Evolutionary conservation across 257 asterid species (phyloP).

Genomic region (Jaltomata sinuosa): DNA sequence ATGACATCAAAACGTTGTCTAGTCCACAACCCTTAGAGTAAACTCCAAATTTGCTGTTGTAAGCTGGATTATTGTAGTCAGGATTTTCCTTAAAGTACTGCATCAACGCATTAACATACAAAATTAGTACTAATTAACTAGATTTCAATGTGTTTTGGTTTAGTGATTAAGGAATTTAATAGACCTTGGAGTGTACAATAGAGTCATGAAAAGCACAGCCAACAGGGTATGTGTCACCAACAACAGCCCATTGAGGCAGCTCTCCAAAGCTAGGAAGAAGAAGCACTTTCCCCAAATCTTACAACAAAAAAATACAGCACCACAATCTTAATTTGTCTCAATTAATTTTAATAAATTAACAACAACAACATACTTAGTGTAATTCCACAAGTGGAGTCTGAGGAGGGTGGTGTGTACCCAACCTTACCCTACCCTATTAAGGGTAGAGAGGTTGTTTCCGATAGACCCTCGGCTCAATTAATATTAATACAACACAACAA

Average conservation of each 20-base stretch:
- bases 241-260: constrained; percentile 98
- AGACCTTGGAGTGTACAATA: constrained; percentile 66
- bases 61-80: constrained; percentile 38
- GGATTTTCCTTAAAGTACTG: constrained; percentile 70
- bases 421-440: neutral
- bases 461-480: neutral
- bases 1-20: constrained; percentile 70
- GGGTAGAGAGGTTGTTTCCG: neutral
- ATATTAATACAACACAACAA: neutral
- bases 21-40: constrained; percentile 71
- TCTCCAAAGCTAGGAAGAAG: constrained; percentile 66
- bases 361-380: neutral
- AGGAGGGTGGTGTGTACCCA: neutral
- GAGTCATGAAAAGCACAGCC: constrained; percentile 83
- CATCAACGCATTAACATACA: neutral
- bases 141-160: neutral
- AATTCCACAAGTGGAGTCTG: neutral
- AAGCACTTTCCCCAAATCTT: constrained; percentile 88
- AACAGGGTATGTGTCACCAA: constrained; percentile 84
- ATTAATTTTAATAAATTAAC: neutral
- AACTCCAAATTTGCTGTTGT: constrained; percentile 55
- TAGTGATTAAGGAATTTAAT: neutral
- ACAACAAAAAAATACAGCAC: neutral
- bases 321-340: neutral
- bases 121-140: neutral